Conservation (phyloP, 345 rosid genomes). For the Euphorbia pulcherrima region DNA sequence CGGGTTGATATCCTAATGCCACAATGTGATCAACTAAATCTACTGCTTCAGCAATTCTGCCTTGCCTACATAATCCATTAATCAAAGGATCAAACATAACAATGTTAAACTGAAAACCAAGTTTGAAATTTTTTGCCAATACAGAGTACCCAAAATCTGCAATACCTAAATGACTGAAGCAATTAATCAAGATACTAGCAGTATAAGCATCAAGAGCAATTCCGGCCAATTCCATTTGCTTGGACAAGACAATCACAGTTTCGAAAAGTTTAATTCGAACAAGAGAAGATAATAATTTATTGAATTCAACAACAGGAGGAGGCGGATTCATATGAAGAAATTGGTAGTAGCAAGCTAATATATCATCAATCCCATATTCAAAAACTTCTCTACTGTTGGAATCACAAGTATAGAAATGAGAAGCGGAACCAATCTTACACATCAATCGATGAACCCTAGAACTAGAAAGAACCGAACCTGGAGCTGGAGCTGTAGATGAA, state of each 20-base stretch:
- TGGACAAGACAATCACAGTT: background rate
- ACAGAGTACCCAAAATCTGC: conserved; percentile 5
- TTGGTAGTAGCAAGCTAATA: background rate
- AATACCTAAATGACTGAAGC: background rate
- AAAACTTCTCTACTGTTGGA: background rate
- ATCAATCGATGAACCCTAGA: background rate
- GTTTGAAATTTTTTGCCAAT: background rate
- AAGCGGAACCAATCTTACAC: background rate
- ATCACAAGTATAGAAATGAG: background rate
- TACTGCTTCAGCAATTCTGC: background rate
- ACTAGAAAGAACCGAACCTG: background rate
- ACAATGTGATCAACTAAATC: background rate
- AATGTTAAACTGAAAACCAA: background rate
- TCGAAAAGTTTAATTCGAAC: background rate
- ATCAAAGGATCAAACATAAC: background rate
- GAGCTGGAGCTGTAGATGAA: background rate
- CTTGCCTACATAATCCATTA: background rate
- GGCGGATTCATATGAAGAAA: background rate
- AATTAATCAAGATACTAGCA: conserved; percentile 5
- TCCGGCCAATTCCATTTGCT: background rate
- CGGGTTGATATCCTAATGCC: conserved; percentile 3
- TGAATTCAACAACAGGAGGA: background rate
- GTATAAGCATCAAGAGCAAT: background rate
- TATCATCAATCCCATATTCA: background rate
- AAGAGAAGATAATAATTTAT: background rate